Evolutionary conservation across 306 rosid species (phyloP).

Genomic region (Chamaecrista fasciculata): DNA sequence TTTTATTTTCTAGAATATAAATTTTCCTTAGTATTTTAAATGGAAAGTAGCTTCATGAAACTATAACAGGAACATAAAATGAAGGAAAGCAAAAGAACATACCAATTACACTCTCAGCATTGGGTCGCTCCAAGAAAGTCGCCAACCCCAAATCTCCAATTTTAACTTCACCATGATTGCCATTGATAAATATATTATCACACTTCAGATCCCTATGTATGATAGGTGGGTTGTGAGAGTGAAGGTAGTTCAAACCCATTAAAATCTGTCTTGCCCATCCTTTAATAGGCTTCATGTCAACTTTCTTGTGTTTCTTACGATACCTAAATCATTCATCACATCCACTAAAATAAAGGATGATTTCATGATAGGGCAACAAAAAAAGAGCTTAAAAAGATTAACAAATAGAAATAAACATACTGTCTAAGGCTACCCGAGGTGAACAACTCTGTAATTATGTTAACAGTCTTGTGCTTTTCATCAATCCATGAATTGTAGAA

Average conservation of each 20-base stretch:
- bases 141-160: conserved; percentile 54
- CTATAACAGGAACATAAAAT: neutral
- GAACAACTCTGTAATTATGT: conserved; percentile 86
- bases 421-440: conserved; percentile 82
- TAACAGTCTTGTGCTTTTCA: conserved; percentile 67
- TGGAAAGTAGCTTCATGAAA: neutral
- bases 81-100: conserved; percentile 16
- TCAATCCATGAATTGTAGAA: conserved; percentile 85
- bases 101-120: conserved; percentile 52
- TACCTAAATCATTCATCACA: conserved; percentile 41
- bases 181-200: conserved; percentile 53
- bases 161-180: conserved; percentile 55
- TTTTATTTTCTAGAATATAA: neutral
- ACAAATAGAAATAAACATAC: conserved; percentile 47
- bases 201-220: conserved; percentile 54
- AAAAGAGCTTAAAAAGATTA: conserved; percentile 1
- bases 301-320: conserved; percentile 44
- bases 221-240: conserved; percentile 47
- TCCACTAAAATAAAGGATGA: conserved; percentile 34
- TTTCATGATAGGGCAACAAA: conserved; percentile 16
- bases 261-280: conserved; percentile 54
- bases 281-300: conserved; percentile 48
- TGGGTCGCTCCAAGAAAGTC: conserved; percentile 40
- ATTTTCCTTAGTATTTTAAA: neutral
- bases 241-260: conserved; percentile 46